Evolutionary conservation across 192 early-diverging fungal species (phyloP).

Genomic region (Mortierella antarctica): DNA sequence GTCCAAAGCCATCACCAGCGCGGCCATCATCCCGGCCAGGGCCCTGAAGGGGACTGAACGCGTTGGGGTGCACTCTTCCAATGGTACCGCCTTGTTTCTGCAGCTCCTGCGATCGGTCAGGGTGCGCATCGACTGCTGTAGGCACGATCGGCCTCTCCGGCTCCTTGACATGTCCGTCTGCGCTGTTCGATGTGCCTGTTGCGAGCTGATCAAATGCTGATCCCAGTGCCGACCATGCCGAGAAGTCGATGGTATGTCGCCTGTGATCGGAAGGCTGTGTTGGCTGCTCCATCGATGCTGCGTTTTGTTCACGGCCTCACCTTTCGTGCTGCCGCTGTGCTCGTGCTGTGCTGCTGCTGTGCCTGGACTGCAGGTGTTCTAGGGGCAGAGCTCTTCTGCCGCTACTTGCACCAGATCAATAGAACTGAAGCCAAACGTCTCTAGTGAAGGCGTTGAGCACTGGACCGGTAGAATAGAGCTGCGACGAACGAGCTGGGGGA

Average conservation of each 20-base stretch:
- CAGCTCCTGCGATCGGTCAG: too few species aligned
- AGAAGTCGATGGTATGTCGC: conserved; percentile 29
- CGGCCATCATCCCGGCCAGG: neutral
- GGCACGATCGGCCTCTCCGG: too few species aligned
- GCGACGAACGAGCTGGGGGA: too few species aligned
- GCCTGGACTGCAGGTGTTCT: too few species aligned
- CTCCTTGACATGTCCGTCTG: neutral
- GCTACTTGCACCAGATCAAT: too few species aligned
- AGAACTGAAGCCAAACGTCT: too few species aligned
- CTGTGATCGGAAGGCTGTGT: conserved; percentile 15
- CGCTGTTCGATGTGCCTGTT: neutral
- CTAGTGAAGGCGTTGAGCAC: too few species aligned
- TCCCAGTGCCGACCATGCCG: neutral
- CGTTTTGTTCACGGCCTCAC: too few species aligned
- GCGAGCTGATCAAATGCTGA: neutral
- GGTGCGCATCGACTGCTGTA: too few species aligned
- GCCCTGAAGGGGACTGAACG: neutral
- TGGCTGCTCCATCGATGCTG: neutral
- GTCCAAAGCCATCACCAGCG: conserved; percentile 5
- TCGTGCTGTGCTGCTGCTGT: too few species aligned
- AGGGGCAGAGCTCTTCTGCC: too few species aligned
- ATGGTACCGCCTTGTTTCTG: neutral
- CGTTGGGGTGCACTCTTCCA: neutral
- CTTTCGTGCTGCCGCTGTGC: neutral
- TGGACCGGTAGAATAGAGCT: too few species aligned